These are phyloP conservation scores for Rubus parviflorus DNA, from an alignment of 306 rosid species.

Conservation along the genomic window DNA sequence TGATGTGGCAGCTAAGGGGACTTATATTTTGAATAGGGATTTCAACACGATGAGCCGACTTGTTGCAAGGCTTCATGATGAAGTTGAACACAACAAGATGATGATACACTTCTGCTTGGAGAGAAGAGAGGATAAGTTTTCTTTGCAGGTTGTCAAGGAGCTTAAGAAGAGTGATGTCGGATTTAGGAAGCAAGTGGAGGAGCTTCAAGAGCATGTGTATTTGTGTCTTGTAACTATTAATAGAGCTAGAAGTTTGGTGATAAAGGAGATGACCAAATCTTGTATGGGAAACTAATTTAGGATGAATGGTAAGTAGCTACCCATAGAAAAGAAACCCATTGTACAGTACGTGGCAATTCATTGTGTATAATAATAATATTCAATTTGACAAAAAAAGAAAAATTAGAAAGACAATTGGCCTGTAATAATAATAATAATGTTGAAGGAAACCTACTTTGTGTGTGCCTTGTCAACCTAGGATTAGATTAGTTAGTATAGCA, in stretches of 20 bases:
- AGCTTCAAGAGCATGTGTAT: slow-evolving; percentile 59
- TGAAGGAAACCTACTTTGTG: too few relatives aligned
- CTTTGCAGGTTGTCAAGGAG: slow-evolving; percentile 48
- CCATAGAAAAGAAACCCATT: too few relatives aligned
- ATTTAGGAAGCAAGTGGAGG: slow-evolving; percentile 56
- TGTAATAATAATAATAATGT: too few relatives aligned
- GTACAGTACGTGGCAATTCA: too few relatives aligned
- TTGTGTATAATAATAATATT: too few relatives aligned
- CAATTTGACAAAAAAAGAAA: too few relatives aligned
- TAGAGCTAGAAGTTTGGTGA: slow-evolving; percentile 46
- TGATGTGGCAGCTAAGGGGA: slow-evolving; percentile 60
- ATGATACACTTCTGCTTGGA: slow-evolving; percentile 49
- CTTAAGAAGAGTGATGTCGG: slow-evolving; percentile 38
- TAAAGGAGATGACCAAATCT: slow-evolving; percentile 38
- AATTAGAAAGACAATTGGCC: too few relatives aligned
- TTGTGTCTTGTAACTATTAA: slow-evolving; percentile 56
- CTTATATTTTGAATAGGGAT: slow-evolving; percentile 52
- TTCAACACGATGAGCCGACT: slow-evolving; percentile 59
- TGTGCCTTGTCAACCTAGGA: too few relatives aligned
- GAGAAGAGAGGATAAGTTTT: slow-evolving; percentile 39
- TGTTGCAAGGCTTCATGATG: slow-evolving; percentile 45
- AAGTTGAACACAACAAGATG: slow-evolving; percentile 42
- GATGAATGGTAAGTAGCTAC: background rate
- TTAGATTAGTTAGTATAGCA: too few relatives aligned
- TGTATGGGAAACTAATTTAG: background rate